These are phyloP conservation scores for Erodium chrysanthum DNA, from an alignment of 441 rosid species.

Conservation along the genomic window DNA sequence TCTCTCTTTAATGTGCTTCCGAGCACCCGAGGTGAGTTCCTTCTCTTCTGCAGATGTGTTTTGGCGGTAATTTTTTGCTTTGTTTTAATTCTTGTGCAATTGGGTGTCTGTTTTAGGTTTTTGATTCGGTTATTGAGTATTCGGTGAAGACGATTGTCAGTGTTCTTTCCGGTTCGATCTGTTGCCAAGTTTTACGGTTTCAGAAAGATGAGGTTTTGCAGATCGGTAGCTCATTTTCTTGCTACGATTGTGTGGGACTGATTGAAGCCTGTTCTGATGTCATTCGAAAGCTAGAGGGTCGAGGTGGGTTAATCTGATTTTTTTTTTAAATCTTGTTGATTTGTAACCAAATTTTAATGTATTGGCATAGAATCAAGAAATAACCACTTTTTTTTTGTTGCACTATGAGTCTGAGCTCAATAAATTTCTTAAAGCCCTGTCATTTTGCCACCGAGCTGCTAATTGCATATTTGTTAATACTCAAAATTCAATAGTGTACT, in stretches of 20 bases:
- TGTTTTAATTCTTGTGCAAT: neutral
- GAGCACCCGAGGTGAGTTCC: constrained; percentile 46
- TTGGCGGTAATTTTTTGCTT: neutral
- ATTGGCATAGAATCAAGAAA: neutral
- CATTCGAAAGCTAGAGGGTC: constrained; percentile 31
- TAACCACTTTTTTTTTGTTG: neutral
- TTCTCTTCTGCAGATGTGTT: neutral
- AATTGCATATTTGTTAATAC: neutral
- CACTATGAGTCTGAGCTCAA: neutral
- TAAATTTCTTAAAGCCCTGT: neutral
- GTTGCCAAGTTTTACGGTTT: constrained; percentile 28
- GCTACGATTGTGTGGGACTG: constrained; percentile 33
- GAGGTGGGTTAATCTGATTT: constrained; percentile 29
- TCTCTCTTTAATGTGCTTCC: constrained; percentile 60
- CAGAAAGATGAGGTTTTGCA: constrained; percentile 38
- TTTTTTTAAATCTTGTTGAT: neutral
- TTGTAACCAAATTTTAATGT: neutral
- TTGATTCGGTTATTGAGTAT: constrained; percentile 43
- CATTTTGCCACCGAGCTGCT: neutral
- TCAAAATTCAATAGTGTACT: neutral
- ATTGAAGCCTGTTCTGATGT: constrained; percentile 33
- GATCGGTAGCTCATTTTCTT: constrained; percentile 44
- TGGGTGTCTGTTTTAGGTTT: constrained; percentile 37
- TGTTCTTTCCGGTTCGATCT: constrained; percentile 43
- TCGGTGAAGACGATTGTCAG: constrained; percentile 41